Evolutionary conservation across 1,284 basidiomycete species (phyloP).

Genomic region (Acaromyces ingoldii): DNA sequence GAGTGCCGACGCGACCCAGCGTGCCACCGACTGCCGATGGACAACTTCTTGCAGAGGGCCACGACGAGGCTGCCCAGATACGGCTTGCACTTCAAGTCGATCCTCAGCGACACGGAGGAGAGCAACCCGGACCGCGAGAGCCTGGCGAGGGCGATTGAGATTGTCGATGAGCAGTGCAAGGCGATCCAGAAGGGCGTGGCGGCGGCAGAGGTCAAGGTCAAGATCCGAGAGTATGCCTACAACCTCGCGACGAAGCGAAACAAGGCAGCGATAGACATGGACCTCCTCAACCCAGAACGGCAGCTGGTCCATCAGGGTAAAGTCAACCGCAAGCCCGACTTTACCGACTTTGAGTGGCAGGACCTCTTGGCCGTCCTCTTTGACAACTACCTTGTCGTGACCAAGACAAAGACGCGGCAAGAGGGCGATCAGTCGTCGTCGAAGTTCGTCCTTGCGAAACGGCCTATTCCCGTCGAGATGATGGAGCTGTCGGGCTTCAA

Average conservation of each 20-base stretch:
- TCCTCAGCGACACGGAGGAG: conserved; percentile 56
- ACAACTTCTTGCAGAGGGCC: conserved; percentile 78
- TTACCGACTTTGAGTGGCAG: conserved; percentile 48
- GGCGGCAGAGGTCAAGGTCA: conserved; percentile 39
- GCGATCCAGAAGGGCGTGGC: conserved; percentile 42
- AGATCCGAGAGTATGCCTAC: conserved; percentile 39
- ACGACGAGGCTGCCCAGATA: conserved; percentile 86
- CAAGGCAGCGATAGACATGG: conserved; percentile 32
- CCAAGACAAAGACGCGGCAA: conserved; percentile 31
- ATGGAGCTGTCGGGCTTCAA: conserved; percentile 39
- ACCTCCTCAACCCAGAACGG: conserved; percentile 37
- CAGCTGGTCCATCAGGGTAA: conserved; percentile 38
- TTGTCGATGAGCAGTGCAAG: conserved; percentile 47
- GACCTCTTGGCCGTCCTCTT: conserved; percentile 43
- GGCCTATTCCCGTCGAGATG: conserved; percentile 47
- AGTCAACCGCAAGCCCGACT: conserved; percentile 44
- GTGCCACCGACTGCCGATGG: conserved; percentile 73
- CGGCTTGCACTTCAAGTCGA: conserved; percentile 77
- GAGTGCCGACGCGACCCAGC: conserved; percentile 67
- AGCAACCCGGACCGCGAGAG: conserved; percentile 33
- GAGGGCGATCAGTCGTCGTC: conserved; percentile 16
- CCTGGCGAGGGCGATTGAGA: conserved; percentile 35
- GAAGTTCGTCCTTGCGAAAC: conserved; percentile 34
- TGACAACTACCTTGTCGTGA: conserved; percentile 47
- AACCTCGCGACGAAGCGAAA: conserved; percentile 36